Base-by-base conservation (phyloP, 306 rosid genomes). In the Cotoneaster glaucophyllus region DNA sequence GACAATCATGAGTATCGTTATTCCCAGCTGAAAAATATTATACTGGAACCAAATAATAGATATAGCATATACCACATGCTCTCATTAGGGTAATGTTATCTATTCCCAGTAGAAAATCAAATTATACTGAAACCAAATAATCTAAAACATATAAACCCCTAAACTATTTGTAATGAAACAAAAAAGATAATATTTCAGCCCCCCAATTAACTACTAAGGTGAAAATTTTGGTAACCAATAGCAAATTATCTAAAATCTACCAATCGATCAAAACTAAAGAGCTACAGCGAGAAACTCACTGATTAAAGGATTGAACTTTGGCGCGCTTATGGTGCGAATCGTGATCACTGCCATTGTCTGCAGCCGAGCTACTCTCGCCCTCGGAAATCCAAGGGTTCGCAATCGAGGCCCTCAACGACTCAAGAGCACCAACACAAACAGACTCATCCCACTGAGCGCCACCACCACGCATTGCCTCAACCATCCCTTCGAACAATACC, bases 321-420 rank as follows among this genome's bases (percentile, higher is more conserved):
- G 97, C 91, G 37, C 99, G 96, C 74, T 96, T 96, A 66, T 87
- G 87, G 79, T 90, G 86, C 29, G 74, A 84, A 77, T 94, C 94
- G 13, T 82, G 92, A 74, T 74, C 89, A 18, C 84, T 75, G 53
- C 84, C 89, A 11, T 80, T 87, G 11, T 69, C 64, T 13, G 73
- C 71, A 67, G 81, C 70, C 71, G 91, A 84, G 75, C 97, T 92
- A 68, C 91, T 82, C 82, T 90, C 97, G 7, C 97, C 97, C 15
- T 73, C 75, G 9, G 80, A 85, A 69, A 82, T 63, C 78, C 81
- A 69, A 4, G 85, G 64, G 39, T 52, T 52, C 73, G 71, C 75
- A 69, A 79, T 54, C 57, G 80, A 70, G 4, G 79, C 69, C 50
- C 69, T 79, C 90, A 90, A 61, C 3, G 86, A 72, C 15, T 54